Evolutionary conservation across 2,329 filamentous ascomycete species (phyloP).

Genomic region (Chlorencoelia australis): DNA sequence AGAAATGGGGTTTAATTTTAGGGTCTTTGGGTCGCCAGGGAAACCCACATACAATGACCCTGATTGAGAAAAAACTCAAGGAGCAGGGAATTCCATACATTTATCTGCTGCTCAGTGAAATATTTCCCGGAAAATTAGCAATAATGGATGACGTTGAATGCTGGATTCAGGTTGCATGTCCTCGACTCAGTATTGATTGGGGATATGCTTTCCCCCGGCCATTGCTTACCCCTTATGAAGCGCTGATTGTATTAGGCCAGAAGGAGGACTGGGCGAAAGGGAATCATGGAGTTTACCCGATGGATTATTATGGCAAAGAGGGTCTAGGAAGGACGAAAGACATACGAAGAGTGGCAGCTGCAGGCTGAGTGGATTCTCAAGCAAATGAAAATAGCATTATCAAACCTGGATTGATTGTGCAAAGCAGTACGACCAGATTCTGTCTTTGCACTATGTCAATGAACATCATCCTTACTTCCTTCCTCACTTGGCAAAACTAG

Average conservation of each 20-base stretch:
- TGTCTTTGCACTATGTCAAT: no score
- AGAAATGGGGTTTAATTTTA: constrained; percentile 90
- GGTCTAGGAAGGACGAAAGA: constrained; percentile 70
- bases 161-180: constrained; percentile 97
- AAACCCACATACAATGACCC: constrained; percentile 81
- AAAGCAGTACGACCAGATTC: no score
- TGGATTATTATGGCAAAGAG: constrained; percentile 96
- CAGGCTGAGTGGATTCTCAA: constrained; percentile 12
- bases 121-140: constrained; percentile 89
- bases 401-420: no score
- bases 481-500: no score
- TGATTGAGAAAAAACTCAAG: constrained; percentile 71
- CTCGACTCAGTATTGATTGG: constrained; percentile 96
- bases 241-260: constrained; percentile 76
- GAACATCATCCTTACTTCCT: no score
- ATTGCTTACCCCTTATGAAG: constrained; percentile 88
- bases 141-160: constrained; percentile 92
- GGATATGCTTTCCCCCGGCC: constrained; percentile 90
- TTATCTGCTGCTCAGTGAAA: constrained; percentile 82
- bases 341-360: constrained; percentile 6
- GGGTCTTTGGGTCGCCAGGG: constrained; percentile 89
- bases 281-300: constrained; percentile 68
- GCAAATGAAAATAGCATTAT: no score
- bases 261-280: constrained; percentile 61
- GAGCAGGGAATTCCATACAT: constrained; percentile 69